Evolutionary conservation across 2,329 filamentous ascomycete genomes (phyloP), one percentile per base, ranked within the genome.

Genomic region (Onygenales sp.): DNA sequence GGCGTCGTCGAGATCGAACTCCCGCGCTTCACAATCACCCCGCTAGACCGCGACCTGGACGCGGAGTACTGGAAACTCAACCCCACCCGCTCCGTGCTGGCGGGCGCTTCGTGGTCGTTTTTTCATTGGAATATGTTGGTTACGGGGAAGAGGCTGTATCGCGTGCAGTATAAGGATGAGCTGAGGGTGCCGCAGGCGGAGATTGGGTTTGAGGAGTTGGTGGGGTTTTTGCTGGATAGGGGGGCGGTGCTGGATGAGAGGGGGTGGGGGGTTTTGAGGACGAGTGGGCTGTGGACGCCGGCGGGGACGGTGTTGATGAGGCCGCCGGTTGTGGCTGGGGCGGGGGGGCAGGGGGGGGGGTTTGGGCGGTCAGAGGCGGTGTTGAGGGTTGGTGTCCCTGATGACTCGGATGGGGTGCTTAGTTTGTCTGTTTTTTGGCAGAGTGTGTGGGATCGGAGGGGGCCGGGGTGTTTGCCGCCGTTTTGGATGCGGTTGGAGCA

Each of bases 1-100:
- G 79, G 81, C 41, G 75, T 85, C 51, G 83, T 86, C 39, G 82
- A 86, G 63, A 79, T 85, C 38, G 82, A 86, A 60, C 71, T 85
- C 39, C 82, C 82, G 3, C 77, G 82, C 1, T 84, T 82, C 60
- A 82, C 80, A 3, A 81, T 85, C 47, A 80, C 78, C 52, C 83
- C 82, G 0, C 72, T 79, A 60, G 78, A 84, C 58, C 74, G 82
- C 27, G 76, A 78, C 55, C 67, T 79, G 50, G 73, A 77, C 10
- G 66, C 72, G 0, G 73, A 79, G 50, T 86, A 86, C 67, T 86
- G 83, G 79, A 69, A 70, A 11, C 68, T 82, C 2, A 76, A 76
- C 41, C 65, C 71, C 1, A 71, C 77, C 51, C 75, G 77, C 0
- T 80, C 77, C 46, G 68, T 66, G 10, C 78, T 84, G 43, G 78